Evolutionary conservation across 2,329 filamentous ascomycete genomes (phyloP).

Genomic region (Botryosphaeria agaves): DNA sequence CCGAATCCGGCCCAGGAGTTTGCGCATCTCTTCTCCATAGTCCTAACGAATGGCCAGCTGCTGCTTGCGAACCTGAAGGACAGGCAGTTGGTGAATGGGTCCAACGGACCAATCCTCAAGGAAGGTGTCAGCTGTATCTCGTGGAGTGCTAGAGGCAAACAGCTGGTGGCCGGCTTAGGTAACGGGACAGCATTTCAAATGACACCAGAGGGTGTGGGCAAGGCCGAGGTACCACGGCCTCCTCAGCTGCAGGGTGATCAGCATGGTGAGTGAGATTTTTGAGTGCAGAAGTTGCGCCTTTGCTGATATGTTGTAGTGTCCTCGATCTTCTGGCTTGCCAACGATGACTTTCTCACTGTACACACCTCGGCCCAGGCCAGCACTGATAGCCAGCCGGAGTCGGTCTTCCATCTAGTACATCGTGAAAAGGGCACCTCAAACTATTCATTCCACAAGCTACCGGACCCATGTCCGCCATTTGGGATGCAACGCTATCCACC

Average conservation of each 20-base stretch:
- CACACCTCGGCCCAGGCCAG: slow-evolving; percentile 51
- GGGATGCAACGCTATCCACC: slow-evolving; percentile 47
- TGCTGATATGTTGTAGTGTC: slow-evolving; percentile 37
- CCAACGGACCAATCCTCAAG: slow-evolving; percentile 47
- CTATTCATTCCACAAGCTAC: slow-evolving; percentile 58
- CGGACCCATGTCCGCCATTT: slow-evolving; percentile 58
- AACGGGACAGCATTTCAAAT: slow-evolving; percentile 72
- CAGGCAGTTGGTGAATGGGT: slow-evolving; percentile 36
- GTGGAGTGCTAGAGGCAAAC: slow-evolving; percentile 90
- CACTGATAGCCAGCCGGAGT: slow-evolving; percentile 35
- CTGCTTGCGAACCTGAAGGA: slow-evolving; percentile 67
- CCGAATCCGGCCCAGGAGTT: slow-evolving; percentile 66
- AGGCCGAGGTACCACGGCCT: slow-evolving; percentile 64
- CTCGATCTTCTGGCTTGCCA: slow-evolving; percentile 75
- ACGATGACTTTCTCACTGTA: slow-evolving; percentile 64
- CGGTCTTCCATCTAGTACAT: slow-evolving; percentile 64
- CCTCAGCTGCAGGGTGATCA: slow-evolving; percentile 44
- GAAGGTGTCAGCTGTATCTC: slow-evolving; percentile 64
- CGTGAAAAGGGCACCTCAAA: slow-evolving; percentile 39
- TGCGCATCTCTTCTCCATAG: slow-evolving; percentile 60
- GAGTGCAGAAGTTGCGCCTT: slow-evolving; percentile 2
- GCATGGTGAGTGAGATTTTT: slow-evolving; percentile 40
- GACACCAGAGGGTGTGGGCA: slow-evolving; percentile 61
- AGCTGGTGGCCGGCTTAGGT: slow-evolving; percentile 69
- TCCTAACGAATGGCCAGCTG: slow-evolving; percentile 66